Evolutionary conservation across 2,329 filamentous ascomycete species (phyloP).

Genomic region (Phialemoniopsis sp.): DNA sequence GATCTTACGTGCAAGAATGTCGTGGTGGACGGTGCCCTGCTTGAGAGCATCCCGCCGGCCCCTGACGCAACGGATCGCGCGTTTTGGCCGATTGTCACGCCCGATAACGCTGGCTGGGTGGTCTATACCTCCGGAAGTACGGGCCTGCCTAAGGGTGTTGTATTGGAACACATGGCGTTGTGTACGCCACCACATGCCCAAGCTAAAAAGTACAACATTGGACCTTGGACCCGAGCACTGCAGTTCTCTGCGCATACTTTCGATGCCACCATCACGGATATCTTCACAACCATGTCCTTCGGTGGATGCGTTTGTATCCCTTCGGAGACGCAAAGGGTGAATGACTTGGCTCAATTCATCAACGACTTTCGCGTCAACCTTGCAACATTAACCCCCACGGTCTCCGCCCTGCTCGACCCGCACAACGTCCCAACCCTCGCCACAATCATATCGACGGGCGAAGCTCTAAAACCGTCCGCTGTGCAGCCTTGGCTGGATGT

Average conservation of each 20-base stretch:
- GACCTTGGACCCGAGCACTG: not conserved
- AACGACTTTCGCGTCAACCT: conserved; percentile 67
- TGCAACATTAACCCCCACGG: conserved; percentile 80
- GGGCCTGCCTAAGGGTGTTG: conserved; percentile 32
- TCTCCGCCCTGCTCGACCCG: conserved; percentile 71
- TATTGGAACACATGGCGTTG: conserved; percentile 36
- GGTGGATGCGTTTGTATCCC: conserved; percentile 22
- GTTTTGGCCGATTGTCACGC: too few relatives aligned
- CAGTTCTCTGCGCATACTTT: not conserved
- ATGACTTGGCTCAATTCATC: conserved; percentile 65
- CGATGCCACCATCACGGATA: conserved; percentile 71
- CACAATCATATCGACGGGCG: too few relatives aligned
- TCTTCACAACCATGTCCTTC: conserved; percentile 76
- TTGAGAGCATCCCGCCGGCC: too few relatives aligned
- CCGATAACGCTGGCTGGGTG: conserved; percentile 26
- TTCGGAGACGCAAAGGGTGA: not conserved
- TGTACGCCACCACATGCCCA: too few relatives aligned
- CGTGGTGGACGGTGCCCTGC: too few relatives aligned
- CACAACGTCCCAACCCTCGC: conserved; percentile 67
- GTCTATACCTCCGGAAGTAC: conserved; percentile 84
- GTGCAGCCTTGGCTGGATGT: too few relatives aligned
- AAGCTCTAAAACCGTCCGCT: too few relatives aligned
- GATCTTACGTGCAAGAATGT: too few relatives aligned
- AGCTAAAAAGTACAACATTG: conserved; percentile 51
- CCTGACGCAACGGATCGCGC: too few relatives aligned